Evolutionary conservation across 2,329 filamentous ascomycete genomes (phyloP), one percentile per base, ranked within the genome.

Genomic region (Penicillium freii): DNA sequence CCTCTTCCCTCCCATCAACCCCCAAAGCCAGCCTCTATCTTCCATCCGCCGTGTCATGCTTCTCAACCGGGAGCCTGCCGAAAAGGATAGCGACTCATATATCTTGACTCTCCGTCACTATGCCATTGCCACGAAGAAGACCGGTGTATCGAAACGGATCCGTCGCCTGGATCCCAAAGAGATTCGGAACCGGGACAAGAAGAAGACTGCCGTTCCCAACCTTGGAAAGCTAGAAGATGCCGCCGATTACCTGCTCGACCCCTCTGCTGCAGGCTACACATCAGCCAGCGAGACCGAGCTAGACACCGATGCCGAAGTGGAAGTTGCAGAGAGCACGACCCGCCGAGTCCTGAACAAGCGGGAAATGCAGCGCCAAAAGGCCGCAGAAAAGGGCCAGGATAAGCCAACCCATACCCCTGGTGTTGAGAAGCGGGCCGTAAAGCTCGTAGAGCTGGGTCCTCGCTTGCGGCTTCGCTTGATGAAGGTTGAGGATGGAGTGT

Each of bases 401-500:
- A 81, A 64, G 44, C 43, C 69, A 39, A 65, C 61, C 13, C 72
- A 70, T 75, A 63, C 61, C 9, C 81, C 69, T 29, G 75, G 78
- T 58, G 88, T 95, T 7, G 90, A 96, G 76, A 90, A 91, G 66
- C 86, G 91, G 44, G 92, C 90, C 0, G 90, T 99, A 23, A 97
- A 96, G 73, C 81, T 99, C 7, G 87, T 96, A 4, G 94, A 99
- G 76, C 79, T 99, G 0, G 94, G 94, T 0, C 94, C 94, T 1
- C 86, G 94, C 53, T 88, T 99, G 89, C 88, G 85, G 59, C 78
- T 99, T 40, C 86, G 93, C 33, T 80, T 99, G 76, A 92, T 91
- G 54, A 99, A 99, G 78, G 92, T 99, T 5, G 94, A 99, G 71
- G 94, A 99, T 67, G 94, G 93, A 1, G 77, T 97, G 7, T 97